phyloP scores from a whole-genome alignment of 2,329 filamentous ascomycete genomes.

The Seiridium unicorne region DNA sequence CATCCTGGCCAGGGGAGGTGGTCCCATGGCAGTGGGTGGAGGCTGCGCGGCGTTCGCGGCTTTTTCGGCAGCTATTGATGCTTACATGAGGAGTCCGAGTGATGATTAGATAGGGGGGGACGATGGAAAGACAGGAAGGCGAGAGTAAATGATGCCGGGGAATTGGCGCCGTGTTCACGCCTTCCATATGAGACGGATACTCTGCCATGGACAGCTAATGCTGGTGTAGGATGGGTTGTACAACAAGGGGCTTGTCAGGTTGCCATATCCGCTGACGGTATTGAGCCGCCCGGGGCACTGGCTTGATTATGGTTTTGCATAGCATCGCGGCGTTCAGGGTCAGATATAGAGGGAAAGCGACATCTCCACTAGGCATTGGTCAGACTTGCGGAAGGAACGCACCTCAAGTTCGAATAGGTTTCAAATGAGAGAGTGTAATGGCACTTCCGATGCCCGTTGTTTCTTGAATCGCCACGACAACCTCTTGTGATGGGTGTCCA shows the following conservation, averaged over 20 bases:
- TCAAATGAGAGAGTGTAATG: background rate
- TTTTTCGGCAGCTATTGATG: conserved; percentile 89
- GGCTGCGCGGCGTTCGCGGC: conserved; percentile 93
- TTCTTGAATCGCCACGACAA: no score
- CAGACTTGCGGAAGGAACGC: background rate
- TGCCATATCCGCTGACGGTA: background rate
- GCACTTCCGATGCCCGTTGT: no score
- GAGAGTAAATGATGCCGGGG: conserved; percentile 3
- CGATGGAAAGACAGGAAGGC: conserved; percentile 8
- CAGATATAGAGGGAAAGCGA: conserved; percentile 13
- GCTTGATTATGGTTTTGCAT: conserved; percentile 17
- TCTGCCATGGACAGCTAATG: background rate
- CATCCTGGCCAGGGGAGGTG: conserved; percentile 80
- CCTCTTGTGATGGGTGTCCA: no score
- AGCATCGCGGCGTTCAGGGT: conserved; percentile 26
- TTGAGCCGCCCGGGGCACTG: background rate
- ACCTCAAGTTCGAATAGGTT: background rate
- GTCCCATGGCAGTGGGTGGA: conserved; percentile 82
- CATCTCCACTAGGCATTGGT: conserved; percentile 20
- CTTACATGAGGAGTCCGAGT: conserved; percentile 79
- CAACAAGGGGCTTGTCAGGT: background rate
- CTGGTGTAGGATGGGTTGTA: background rate
- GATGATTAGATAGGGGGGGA: conserved; percentile 42
- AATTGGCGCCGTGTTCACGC: no score
- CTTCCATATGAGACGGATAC: no score